phyloP scores from a whole-genome alignment of 225 moss, liverwort and hornwort genomes.

The Antitrichia curtipendula region DNA sequence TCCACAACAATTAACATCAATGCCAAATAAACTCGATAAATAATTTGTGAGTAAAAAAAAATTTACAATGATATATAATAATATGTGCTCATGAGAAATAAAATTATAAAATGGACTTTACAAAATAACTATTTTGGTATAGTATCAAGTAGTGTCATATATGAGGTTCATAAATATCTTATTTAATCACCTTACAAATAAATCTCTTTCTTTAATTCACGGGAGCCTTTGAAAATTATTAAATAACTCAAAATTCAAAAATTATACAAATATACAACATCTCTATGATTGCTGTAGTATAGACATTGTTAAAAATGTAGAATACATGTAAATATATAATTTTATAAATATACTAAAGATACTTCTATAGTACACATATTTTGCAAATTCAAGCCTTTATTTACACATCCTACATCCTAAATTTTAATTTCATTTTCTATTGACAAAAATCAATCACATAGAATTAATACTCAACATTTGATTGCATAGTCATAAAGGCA shows the following conservation, averaged over 20 bases:
- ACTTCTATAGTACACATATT: rapidly evolving
- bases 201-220: not conserved
- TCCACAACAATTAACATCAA: not conserved
- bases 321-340: not conserved
- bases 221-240: too few species aligned
- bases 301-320: not conserved
- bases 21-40: not conserved
- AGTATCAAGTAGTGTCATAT: rapidly evolving
- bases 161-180: not conserved
- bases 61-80: rapidly evolving
- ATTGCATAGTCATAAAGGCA: not conserved
- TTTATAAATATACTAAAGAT: not conserved
- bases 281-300: not conserved
- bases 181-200: not conserved
- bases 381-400: rapidly evolving
- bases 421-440: not conserved
- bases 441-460: not conserved
- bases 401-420: not conserved
- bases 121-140: not conserved
- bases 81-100: not conserved
- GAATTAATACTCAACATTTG: too few species aligned
- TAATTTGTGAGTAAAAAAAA: too few species aligned
- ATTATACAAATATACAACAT: not conserved
- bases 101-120: not conserved
- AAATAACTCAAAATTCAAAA: not conserved